Percentiles rank a stretch among this genome's conserved stretches.
Conservation (phyloP, 306 rosid species). For the Sindora glabra region DNA sequence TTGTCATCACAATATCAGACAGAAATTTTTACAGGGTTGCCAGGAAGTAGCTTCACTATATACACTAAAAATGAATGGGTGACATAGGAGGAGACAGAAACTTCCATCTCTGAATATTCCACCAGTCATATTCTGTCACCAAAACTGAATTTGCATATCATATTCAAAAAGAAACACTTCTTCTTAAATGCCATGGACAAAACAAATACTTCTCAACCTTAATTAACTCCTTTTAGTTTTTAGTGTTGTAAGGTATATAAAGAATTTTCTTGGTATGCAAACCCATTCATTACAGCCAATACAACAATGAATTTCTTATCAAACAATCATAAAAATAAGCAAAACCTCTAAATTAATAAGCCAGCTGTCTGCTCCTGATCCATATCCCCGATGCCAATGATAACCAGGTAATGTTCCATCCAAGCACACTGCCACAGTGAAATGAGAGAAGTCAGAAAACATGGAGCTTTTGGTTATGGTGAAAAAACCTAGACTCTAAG, state of each 20-base stretch:
- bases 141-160: not conserved
- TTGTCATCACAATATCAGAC: constrained; percentile 11
- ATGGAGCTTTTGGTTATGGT: not conserved
- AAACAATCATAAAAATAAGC: constrained; percentile 2
- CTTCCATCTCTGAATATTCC: not conserved
- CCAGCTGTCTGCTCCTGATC: constrained; percentile 87
- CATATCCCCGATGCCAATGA: constrained; percentile 76
- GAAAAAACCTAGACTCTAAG: no score
- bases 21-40: not conserved
- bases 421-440: constrained; percentile 60
- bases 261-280: not conserved
- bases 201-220: not conserved
- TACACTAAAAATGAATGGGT: not conserved
- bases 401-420: constrained; percentile 96
- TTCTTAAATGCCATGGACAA: not conserved
- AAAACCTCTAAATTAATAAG: constrained; percentile 89
- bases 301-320: not conserved
- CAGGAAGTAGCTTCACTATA: not conserved
- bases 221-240: not conserved
- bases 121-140: not conserved
- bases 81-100: not conserved
- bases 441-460: not conserved
- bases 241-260: not conserved
- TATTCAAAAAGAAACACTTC: not conserved
- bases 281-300: not conserved